Evolutionary conservation across 139 green algal species (phyloP), one percentile per base, ranked within the genome.

Genomic region (Nannochloris sp.): DNA sequence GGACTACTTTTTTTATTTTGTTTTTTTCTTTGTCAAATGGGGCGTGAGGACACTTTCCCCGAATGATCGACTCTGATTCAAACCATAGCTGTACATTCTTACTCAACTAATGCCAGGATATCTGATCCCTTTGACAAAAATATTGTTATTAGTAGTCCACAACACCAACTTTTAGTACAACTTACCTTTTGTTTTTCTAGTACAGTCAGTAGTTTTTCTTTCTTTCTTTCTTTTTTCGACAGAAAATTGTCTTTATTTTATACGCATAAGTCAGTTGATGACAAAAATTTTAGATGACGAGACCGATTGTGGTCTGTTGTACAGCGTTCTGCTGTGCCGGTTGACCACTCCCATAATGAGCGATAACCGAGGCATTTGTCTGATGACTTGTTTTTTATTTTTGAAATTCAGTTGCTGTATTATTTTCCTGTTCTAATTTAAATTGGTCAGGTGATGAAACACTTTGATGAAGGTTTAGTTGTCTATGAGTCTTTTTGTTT

Each of bases 41-140:
- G 67, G 56, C 32, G 45, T 71, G 69, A 76, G 37, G 69, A 76
- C 54, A 61, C 69, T 76, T 76, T 76, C 69, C 69, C 69, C 69
- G 55, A 76, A 69, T 65, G 61, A 76, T 67, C 69, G 69, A 76
- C 69, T 33, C 69, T 71, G 69, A 69, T 55, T 69, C 46, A 27
- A 69, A 65, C 59, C 30, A 66, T 48, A 54, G 61, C 69, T 70
- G 48, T 76, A 30, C 48, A 34, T 54, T 57, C 33, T 70, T 64
- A 75, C 68, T 75, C 68, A 75, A 75, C 68, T 35, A 51, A 64
- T 70, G 61, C 69, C 61, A 76, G 61, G 67, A 53, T 24, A 39
- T 36, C 54, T 60, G 54, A 60, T 60, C 54, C 54, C 54, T 60
- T 27, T 24, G 29, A 15, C 19, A 15, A 29, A 13, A 60, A 3